Conservation (phyloP, 208 protist species). For the Acanthamoeba lenticulata region DNA sequence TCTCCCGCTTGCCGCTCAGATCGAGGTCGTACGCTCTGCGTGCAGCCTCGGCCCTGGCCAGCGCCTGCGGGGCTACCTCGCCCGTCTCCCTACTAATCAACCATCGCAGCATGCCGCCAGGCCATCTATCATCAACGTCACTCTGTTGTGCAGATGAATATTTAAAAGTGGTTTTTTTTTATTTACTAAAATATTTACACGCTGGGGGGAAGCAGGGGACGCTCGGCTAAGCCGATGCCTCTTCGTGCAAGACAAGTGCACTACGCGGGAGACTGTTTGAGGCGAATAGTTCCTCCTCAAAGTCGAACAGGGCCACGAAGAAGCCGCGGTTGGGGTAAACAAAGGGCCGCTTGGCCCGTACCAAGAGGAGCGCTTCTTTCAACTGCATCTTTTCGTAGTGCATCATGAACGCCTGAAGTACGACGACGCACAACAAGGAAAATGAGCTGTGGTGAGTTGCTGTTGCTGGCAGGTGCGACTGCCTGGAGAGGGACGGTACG, state of each 20-base stretch:
- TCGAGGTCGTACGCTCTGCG: background rate
- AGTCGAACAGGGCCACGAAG: background rate
- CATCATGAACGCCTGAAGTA: background rate
- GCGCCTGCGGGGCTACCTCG: background rate
- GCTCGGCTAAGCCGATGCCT: background rate
- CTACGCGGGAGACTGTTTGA: background rate
- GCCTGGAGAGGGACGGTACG: background rate
- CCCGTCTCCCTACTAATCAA: background rate
- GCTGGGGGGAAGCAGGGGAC: background rate
- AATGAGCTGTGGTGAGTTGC: no score
- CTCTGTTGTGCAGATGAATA: background rate
- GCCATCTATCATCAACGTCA: background rate
- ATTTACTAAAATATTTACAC: background rate
- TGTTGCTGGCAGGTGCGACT: no score
- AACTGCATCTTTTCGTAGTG: background rate
- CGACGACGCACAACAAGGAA: background rate
- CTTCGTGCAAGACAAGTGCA: background rate
- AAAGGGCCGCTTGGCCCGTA: background rate
- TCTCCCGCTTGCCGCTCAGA: background rate
- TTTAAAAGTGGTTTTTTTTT: background rate
- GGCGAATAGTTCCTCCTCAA: background rate
- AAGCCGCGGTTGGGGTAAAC: background rate
- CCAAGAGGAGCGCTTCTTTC: background rate
- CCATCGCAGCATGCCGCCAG: constrained; percentile 7
- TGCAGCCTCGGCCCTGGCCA: background rate